Conservation (phyloP, 352 stramenopile species). For the Phytophthora melonis region DNA sequence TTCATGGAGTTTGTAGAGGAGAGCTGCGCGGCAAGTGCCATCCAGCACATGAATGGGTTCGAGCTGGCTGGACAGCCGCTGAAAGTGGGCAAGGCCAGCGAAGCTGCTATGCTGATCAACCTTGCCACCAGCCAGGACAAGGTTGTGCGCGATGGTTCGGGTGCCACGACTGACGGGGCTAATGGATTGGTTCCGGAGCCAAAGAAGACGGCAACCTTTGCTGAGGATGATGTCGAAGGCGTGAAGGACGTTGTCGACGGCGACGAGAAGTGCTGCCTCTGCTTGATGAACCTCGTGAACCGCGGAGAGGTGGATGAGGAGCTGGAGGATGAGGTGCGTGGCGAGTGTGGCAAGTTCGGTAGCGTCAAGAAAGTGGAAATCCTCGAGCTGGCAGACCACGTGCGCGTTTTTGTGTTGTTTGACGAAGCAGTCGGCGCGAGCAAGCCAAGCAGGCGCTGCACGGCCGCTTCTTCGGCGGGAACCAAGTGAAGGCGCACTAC, state of each 20-base stretch:
- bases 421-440: constrained; percentile 48
- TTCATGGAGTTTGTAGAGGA: constrained; percentile 82
- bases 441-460: constrained; percentile 70
- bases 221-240: constrained; percentile 67
- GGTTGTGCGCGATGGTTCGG: constrained; percentile 47
- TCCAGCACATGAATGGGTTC: constrained; percentile 88
- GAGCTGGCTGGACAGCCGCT: constrained; percentile 78
- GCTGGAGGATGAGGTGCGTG: constrained; percentile 69
- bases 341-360: constrained; percentile 76
- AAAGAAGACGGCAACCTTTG: constrained; percentile 49
- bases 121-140: constrained; percentile 74
- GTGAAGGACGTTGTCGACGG: constrained; percentile 53
- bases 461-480: constrained; percentile 80
- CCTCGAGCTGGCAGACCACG: constrained; percentile 70
- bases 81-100: constrained; percentile 81
- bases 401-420: constrained; percentile 85
- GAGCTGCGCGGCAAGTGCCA: constrained; percentile 63
- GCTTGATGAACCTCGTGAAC: constrained; percentile 77
- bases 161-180: constrained; percentile 10
- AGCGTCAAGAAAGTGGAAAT: constrained; percentile 64
- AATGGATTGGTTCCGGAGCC: constrained; percentile 6
- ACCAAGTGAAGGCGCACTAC: constrained; percentile 74
- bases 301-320: constrained; percentile 79
- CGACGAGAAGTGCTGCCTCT: constrained; percentile 66
- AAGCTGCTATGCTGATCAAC: constrained; percentile 73